A percentile compares a stretch with the other conserved stretches of the same genome.
phyloP scores from a whole-genome alignment of 2,329 filamentous ascomycete species.

The Alternaria gaisen region DNA sequence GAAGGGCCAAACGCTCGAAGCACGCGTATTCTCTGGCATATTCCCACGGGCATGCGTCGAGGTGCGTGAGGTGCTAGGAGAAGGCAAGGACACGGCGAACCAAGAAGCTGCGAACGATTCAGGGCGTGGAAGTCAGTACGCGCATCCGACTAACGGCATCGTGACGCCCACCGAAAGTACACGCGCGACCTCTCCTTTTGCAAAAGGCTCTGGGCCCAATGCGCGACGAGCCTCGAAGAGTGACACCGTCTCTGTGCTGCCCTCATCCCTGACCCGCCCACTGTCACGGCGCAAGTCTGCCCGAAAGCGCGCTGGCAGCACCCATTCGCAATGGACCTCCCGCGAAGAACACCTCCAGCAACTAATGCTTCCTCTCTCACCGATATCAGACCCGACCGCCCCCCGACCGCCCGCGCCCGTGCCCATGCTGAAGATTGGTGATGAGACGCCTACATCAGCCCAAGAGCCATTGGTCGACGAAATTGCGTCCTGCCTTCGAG shows the following conservation, averaged over 20 bases:
- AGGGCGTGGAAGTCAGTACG: conserved; percentile 27
- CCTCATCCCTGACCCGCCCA: conserved; percentile 35
- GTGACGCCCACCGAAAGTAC: conserved; percentile 52
- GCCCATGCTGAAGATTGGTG: conserved; percentile 96
- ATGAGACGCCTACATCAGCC: conserved; percentile 89
- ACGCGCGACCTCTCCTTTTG: conserved; percentile 35
- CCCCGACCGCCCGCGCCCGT: conserved; percentile 89
- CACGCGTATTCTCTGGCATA: conserved; percentile 97
- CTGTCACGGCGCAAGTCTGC: conserved; percentile 41
- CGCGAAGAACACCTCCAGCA: conserved; percentile 52
- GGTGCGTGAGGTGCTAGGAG: conserved; percentile 88
- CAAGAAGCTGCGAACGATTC: conserved; percentile 28
- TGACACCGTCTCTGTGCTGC: conserved; percentile 37
- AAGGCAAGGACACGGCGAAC: conserved; percentile 37
- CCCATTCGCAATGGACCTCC: conserved; percentile 50
- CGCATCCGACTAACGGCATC: conserved; percentile 47
- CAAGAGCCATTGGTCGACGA: conserved; percentile 95
- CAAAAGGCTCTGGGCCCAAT: conserved; percentile 25
- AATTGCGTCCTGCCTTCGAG: conserved; percentile 92
- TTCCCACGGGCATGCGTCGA: conserved; percentile 96
- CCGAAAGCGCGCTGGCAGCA: conserved; percentile 47
- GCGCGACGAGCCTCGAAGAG: conserved; percentile 33
- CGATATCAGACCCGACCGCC: conserved; percentile 66
- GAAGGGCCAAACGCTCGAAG: conserved; percentile 92
- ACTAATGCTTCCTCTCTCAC: conserved; percentile 50